Conservation (phyloP, 2,329 filamentous ascomycete genomes). For the Lojkania enalia region DNA sequence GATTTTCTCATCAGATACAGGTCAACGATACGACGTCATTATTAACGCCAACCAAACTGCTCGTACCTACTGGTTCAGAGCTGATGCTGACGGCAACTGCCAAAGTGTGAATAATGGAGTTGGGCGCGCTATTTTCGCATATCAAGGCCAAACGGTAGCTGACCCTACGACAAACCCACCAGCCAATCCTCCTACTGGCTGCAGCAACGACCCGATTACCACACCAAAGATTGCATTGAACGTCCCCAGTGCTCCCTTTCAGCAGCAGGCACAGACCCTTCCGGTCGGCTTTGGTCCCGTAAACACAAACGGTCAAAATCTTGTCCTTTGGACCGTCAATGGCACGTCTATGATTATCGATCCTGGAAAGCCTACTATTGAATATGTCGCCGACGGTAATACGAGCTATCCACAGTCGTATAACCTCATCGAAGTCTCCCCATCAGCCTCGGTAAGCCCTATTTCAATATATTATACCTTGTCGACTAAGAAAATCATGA, state of each 20-base stretch:
- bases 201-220: slow-evolving; percentile 41
- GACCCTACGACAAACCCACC: slow-evolving; percentile 38
- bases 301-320: slow-evolving; percentile 24
- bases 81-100: slow-evolving; percentile 27
- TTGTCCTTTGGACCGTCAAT: slow-evolving; percentile 46
- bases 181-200: slow-evolving; percentile 30
- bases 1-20: slow-evolving; percentile 5
- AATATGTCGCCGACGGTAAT: slow-evolving; percentile 49
- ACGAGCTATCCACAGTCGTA: slow-evolving; percentile 44
- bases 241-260: slow-evolving; percentile 35
- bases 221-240: slow-evolving; percentile 42
- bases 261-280: slow-evolving; percentile 28
- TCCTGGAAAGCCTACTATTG: slow-evolving; percentile 53
- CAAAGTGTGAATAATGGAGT: slow-evolving; percentile 22
- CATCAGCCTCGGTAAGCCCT: slow-evolving; percentile 23
- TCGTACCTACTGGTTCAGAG: slow-evolving; percentile 42
- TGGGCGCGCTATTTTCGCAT: slow-evolving; percentile 47
- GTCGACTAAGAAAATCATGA: slow-evolving; percentile 5
- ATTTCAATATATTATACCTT: background rate
- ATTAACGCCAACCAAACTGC: slow-evolving; percentile 37
- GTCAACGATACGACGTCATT: slow-evolving; percentile 44
- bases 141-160: slow-evolving; percentile 39
- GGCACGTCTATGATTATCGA: slow-evolving; percentile 52
- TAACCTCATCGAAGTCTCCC: slow-evolving; percentile 49
- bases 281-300: slow-evolving; percentile 37